Percentiles rank a stretch among this genome's conserved stretches.
Evolutionary conservation across 352 stramenopile species (phyloP).

Genomic region (Thraustochytrium sp.): DNA sequence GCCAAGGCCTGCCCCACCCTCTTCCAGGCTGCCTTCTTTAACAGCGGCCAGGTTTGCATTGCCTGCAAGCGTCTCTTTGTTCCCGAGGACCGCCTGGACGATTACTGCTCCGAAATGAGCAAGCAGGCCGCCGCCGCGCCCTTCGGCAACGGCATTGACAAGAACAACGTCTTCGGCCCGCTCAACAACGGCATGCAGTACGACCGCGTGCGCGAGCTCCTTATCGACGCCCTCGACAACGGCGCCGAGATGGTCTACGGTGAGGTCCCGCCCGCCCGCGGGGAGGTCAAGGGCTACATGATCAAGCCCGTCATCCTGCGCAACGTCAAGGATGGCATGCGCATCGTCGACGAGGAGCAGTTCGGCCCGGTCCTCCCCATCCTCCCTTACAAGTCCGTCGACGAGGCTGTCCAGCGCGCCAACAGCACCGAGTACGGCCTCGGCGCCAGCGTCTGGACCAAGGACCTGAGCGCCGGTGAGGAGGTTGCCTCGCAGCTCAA

Average conservation of each 20-base stretch:
- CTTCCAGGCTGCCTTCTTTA: conserved; percentile 76
- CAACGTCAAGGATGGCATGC: conserved; percentile 73
- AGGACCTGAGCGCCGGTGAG: conserved; percentile 64
- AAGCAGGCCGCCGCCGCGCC: conserved; percentile 61
- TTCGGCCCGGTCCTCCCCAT: conserved; percentile 91
- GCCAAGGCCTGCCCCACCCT: conserved; percentile 61
- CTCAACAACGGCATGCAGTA: conserved; percentile 70
- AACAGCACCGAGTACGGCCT: conserved; percentile 83
- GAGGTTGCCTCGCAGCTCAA: conserved; percentile 64
- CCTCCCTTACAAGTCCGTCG: conserved; percentile 82
- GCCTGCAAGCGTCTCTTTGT: conserved; percentile 75
- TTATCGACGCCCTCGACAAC: conserved; percentile 52
- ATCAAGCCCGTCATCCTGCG: conserved; percentile 89
- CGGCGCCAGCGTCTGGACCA: conserved; percentile 72
- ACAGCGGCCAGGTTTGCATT: conserved; percentile 75
- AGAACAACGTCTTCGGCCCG: conserved; percentile 72
- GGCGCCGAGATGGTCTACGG: conserved; percentile 67
- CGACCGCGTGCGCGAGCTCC: conserved; percentile 61
- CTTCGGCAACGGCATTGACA: conserved; percentile 72
- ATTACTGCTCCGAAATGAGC: conserved; percentile 65
- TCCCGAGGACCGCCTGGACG: conserved; percentile 64
- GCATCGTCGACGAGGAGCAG: conserved; percentile 80
- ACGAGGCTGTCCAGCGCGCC: conserved; percentile 85
- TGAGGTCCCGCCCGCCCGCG: conserved; percentile 70
- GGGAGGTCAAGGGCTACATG: conserved; percentile 67